Percentiles rank a stretch among this genome's conserved stretches.
Evolutionary conservation across 768 basidiomycete species (phyloP).

Genomic region (Pulveroboletus sp.): DNA sequence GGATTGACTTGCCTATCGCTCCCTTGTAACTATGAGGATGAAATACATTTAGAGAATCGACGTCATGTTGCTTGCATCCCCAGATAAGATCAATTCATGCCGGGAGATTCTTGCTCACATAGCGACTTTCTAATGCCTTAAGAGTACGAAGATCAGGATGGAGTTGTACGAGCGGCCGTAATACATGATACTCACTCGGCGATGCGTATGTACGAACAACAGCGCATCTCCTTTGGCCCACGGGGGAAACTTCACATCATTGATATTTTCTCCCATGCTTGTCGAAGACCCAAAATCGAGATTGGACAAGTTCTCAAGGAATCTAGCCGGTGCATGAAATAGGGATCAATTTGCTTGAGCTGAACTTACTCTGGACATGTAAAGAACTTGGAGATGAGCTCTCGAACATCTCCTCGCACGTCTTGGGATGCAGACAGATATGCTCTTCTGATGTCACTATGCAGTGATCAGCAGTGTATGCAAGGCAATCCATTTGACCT

Average conservation of each 20-base stretch:
- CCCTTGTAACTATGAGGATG: slow-evolving; percentile 94
- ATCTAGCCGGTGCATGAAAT: slow-evolving; percentile 43
- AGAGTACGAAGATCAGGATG: background rate
- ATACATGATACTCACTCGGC: slow-evolving; percentile 47
- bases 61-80: slow-evolving; percentile 83
- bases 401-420: slow-evolving; percentile 88
- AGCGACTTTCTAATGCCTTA: slow-evolving; percentile 84
- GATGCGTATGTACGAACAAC: slow-evolving; percentile 76
- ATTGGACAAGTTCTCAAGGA: slow-evolving; percentile 76
- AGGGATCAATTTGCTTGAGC: background rate
- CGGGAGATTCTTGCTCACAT: slow-evolving; percentile 80
- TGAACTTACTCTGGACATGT: slow-evolving; percentile 69
- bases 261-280: slow-evolving; percentile 72
- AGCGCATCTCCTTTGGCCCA: slow-evolving; percentile 88
- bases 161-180: background rate
- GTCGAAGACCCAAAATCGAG: slow-evolving; percentile 79
- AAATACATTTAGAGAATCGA: slow-evolving; percentile 76
- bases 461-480: slow-evolving; percentile 7
- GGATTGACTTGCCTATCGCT: slow-evolving; percentile 57
- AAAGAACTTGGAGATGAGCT: slow-evolving; percentile 89
- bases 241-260: slow-evolving; percentile 84
- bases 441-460: slow-evolving; percentile 73
- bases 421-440: slow-evolving; percentile 85
- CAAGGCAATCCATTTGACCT: slow-evolving; percentile 4
- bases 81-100: slow-evolving; percentile 95